phyloP scores from a whole-genome alignment of 176 grass and related monocot genomes.

The Cenchrus americanus region DNA sequence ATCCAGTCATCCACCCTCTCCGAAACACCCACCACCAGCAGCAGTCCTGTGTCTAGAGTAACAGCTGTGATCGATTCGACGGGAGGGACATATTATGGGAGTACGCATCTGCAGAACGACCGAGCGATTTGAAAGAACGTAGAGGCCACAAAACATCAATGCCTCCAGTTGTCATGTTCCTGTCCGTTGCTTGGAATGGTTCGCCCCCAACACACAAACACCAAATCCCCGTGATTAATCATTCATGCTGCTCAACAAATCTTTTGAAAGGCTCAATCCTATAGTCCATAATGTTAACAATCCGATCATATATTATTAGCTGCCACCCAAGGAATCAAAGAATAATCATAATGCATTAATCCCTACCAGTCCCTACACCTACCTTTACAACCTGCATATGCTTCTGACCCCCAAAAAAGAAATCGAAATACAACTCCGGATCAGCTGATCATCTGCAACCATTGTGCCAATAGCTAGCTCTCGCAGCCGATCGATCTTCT shows the following conservation, averaged over 20 bases:
- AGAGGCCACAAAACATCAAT: constrained; percentile 9
- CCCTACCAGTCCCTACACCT: constrained; percentile 30
- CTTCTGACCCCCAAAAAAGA: neutral
- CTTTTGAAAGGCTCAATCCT: neutral
- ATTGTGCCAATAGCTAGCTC: neutral
- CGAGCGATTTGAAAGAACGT: constrained; percentile 14
- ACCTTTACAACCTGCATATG: constrained; percentile 42
- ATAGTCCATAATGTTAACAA: neutral
- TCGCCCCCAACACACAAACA: neutral
- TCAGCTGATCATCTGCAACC: neutral
- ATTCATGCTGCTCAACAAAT: neutral
- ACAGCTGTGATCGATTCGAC: neutral
- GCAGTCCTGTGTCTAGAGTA: neutral
- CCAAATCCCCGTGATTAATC: constrained; percentile 43
- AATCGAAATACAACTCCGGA: neutral
- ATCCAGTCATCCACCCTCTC: neutral
- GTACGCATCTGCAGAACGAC: too few species aligned
- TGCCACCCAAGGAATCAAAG: constrained; percentile 59
- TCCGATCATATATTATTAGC: constrained; percentile 7
- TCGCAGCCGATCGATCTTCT: rapidly evolving
- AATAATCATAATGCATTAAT: constrained; percentile 35
- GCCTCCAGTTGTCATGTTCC: constrained; percentile 29
- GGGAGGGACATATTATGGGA: neutral
- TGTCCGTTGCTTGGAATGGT: neutral
- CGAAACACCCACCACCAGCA: neutral